Conservation (phyloP, 139 green algal species). For the Nannochloris sp. region DNA sequence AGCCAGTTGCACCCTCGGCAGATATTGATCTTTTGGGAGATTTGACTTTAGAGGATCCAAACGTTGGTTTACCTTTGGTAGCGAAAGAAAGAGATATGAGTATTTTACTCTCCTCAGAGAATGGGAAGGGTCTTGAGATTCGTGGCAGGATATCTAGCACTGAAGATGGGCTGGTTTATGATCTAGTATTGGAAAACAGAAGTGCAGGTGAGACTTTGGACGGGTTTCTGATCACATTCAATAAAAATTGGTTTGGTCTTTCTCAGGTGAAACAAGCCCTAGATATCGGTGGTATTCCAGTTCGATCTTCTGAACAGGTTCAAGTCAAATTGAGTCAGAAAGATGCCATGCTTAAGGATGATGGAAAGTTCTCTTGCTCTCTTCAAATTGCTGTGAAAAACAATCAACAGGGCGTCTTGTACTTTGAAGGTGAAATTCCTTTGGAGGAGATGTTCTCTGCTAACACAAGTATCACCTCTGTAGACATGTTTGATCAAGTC, state of each 20-base stretch:
- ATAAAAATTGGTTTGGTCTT: slow-evolving; percentile 87
- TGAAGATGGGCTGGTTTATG: slow-evolving; percentile 34
- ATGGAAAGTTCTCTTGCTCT: not conserved
- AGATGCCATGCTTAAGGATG: slow-evolving; percentile 31
- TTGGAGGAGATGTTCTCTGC: slow-evolving; percentile 42
- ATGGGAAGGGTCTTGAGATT: slow-evolving; percentile 72
- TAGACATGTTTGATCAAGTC: too few relatives aligned
- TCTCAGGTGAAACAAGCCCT: slow-evolving; percentile 47
- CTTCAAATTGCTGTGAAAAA: slow-evolving; percentile 73
- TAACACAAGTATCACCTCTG: too few relatives aligned
- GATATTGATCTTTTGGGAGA: slow-evolving; percentile 45
- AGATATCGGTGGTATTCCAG: slow-evolving; percentile 26
- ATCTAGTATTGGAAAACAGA: slow-evolving; percentile 62
- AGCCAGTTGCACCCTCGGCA: slow-evolving; percentile 8
- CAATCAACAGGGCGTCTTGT: slow-evolving; percentile 78
- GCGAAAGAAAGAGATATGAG: slow-evolving; percentile 14
- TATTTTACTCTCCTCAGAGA: slow-evolving; percentile 40
- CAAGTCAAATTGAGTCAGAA: slow-evolving; percentile 42
- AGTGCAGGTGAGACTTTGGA: slow-evolving; percentile 39
- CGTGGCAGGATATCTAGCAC: slow-evolving; percentile 29
- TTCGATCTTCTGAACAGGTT: slow-evolving; percentile 24
- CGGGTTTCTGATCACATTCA: slow-evolving; percentile 92
- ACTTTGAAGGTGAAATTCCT: slow-evolving; percentile 67
- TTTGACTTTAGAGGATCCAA: slow-evolving; percentile 17
- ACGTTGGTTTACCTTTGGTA: slow-evolving; percentile 13